Percentiles rank a stretch among this genome's conserved stretches.
Conservation (phyloP, 495 filamentous ascomycete species). For the Tuber microsphaerosporum region DNA sequence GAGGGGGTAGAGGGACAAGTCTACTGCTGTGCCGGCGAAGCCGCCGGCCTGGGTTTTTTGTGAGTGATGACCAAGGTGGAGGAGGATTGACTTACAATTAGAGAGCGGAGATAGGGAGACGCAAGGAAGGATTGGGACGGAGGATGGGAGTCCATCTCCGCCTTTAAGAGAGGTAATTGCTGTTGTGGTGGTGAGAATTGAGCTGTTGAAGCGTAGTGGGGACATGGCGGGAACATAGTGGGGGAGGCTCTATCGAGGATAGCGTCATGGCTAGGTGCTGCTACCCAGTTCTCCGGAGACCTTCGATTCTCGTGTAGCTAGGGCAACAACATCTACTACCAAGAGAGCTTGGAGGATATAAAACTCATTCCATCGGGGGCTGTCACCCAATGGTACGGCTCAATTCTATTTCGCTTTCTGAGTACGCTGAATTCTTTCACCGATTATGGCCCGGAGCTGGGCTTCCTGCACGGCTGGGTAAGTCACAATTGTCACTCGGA, state of each 20-base stretch:
- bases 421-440: constrained; percentile 52
- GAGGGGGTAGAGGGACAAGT: constrained; percentile 83
- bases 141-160: constrained; percentile 25
- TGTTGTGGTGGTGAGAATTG: not conserved
- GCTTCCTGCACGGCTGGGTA: constrained; percentile 22
- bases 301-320: not conserved
- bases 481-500: not conserved
- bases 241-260: constrained; percentile 19
- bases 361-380: not conserved
- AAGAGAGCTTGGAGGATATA: not conserved
- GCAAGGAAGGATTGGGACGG: constrained; percentile 30
- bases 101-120: constrained; percentile 46
- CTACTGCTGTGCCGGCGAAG: constrained; percentile 78
- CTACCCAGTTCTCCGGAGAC: not conserved
- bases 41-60: constrained; percentile 54
- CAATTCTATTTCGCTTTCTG: constrained; percentile 45
- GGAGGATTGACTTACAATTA: constrained; percentile 43
- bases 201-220: not conserved
- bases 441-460: constrained; percentile 48
- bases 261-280: not conserved
- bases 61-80: constrained; percentile 15
- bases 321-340: not conserved
- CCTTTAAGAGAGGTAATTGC: not conserved
- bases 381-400: not conserved
- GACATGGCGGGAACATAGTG: constrained; percentile 12